Evolutionary conservation across 805 yeast genomes (phyloP), one percentile per base, ranked within the genome.

Genomic region (Candida nitratophila): DNA sequence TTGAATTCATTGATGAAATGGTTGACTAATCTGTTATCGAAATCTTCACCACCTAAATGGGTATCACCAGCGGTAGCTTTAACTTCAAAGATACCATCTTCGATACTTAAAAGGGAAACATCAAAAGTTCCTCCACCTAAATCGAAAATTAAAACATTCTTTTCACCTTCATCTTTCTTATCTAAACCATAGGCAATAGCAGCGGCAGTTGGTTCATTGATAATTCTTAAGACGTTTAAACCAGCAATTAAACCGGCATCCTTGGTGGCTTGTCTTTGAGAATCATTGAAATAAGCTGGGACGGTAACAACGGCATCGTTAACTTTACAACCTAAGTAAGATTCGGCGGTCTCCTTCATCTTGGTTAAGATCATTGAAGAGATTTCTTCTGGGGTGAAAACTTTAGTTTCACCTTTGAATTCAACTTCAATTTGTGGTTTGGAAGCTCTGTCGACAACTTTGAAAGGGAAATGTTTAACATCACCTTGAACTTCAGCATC

Each of bases 81-180:
- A 63, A 88, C 96, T 65, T 89, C 89, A 77, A 88, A 88, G 64
- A 88, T 89, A 82, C 96, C 96, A 63, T 91, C 96, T 68, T 89
- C 91, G 66, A 88, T 87, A 66, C 86, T 81, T 61, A 88, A 77
- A 57, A 88, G 76, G 42, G 96, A 89, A 52, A 89, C 96, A 87
- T 88, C 96, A 73, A 88, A 88, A 63, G 96, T 88, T 77, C 96
- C 96, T 73, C 96, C 96, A 80, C 96, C 96, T 64, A 88, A 77
- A 72, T 88, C 96, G 77, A 88, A 88, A 62, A 88, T 88, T 64
- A 88, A 76, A 50, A 88, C 91, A 70, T 85, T 83, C 77, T 83
- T 84, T 74, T 86, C 95, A 61, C 79, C 81, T 66, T 77, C 78
- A 64, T 81, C 76, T 53, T 74, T 73, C 74, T 81, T 79, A 56